Conservation (phyloP, 805 yeast species). For the Komagataella ulmi region DNA sequence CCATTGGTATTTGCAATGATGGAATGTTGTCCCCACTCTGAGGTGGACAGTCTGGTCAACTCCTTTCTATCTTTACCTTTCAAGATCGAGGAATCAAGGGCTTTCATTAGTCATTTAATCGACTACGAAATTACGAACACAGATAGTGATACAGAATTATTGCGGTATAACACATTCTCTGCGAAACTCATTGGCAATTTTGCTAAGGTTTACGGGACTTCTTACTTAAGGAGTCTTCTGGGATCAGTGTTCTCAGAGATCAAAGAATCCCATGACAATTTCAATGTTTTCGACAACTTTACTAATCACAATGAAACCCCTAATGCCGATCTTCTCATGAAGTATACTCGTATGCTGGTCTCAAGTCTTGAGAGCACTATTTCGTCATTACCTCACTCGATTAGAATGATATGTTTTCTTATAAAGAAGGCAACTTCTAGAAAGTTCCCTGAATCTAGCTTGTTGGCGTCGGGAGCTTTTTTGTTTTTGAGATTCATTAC, state of each 20-base stretch:
- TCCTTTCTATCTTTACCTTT: slow-evolving; percentile 20
- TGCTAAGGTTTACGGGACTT: not conserved
- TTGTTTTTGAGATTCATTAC: slow-evolving; percentile 69
- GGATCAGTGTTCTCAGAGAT: not conserved
- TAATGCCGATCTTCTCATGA: slow-evolving; percentile 35
- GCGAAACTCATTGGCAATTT: not conserved
- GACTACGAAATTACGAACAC: not conserved
- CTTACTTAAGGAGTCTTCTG: not conserved
- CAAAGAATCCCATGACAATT: not conserved
- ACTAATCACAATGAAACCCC: slow-evolving; percentile 20
- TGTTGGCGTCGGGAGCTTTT: slow-evolving; percentile 74
- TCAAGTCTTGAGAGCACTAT: not conserved
- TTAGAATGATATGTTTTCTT: slow-evolving; percentile 57
- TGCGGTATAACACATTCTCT: not conserved
- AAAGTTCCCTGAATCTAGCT: slow-evolving; percentile 56
- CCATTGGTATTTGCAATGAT: slow-evolving; percentile 28
- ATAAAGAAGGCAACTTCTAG: slow-evolving; percentile 41
- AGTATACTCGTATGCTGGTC: slow-evolving; percentile 4
- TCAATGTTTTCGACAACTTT: slow-evolving; percentile 7
- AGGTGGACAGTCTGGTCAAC: slow-evolving; percentile 58
- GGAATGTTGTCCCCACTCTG: slow-evolving; percentile 48
- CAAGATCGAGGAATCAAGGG: not conserved
- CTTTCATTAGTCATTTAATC: not conserved
- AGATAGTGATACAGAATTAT: not conserved
- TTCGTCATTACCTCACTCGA: slow-evolving; percentile 45